phyloP scores from a whole-genome alignment of 2,329 filamentous ascomycete species.

The Aspergillus sp. region DNA sequence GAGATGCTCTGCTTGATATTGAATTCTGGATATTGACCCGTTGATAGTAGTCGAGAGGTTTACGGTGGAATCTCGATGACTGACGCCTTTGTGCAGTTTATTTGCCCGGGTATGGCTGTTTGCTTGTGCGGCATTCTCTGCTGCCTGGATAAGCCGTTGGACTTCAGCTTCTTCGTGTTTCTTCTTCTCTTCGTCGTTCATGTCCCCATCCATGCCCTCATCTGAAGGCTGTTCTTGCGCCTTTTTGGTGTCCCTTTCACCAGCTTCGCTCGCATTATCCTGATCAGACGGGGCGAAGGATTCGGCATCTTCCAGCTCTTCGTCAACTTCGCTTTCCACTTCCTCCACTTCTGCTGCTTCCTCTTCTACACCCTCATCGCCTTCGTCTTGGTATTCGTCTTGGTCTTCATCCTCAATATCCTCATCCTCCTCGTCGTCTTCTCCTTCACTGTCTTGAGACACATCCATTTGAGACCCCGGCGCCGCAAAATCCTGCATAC shows the following conservation, averaged over 20 bases:
- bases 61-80: conserved; percentile 43
- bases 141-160: conserved; percentile 46
- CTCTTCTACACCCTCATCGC: conserved; percentile 13
- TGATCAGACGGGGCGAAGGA: conserved; percentile 15
- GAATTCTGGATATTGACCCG: conserved; percentile 37
- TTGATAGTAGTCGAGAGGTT: conserved; percentile 41
- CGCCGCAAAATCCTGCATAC: conserved; percentile 55
- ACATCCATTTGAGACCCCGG: conserved; percentile 47
- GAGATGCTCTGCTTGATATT: conserved; percentile 31
- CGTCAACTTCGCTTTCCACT: conserved; percentile 16
- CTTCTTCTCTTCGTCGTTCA: conserved; percentile 59
- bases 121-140: conserved; percentile 42
- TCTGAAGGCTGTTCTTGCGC: conserved; percentile 23
- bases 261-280: conserved; percentile 15
- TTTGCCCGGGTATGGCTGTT: conserved; percentile 43
- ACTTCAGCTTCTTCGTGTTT: conserved; percentile 46
- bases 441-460: conserved; percentile 15
- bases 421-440: conserved; percentile 25
- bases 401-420: conserved; percentile 21
- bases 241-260: conserved; percentile 10
- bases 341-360: conserved; percentile 24
- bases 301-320: conserved; percentile 15
- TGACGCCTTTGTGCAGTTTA: conserved; percentile 42
- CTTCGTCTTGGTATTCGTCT: conserved; percentile 23
- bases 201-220: conserved; percentile 33